A percentile compares a stretch with the other conserved stretches of the same genome.
phyloP scores from a whole-genome alignment of 2,329 filamentous ascomycete genomes.

The Talaromyces sp. region DNA sequence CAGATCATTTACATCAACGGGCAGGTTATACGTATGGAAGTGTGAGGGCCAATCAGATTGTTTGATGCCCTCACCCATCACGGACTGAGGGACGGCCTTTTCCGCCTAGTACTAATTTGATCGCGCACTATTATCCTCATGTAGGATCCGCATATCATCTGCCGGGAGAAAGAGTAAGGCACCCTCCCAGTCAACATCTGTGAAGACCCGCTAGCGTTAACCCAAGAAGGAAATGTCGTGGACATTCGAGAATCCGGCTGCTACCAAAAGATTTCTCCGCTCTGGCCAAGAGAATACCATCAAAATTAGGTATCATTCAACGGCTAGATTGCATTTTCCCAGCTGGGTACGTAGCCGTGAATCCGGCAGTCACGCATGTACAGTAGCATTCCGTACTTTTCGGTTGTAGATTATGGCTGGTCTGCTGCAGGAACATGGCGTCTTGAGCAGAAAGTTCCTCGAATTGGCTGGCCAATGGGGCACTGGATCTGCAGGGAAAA shows the following conservation, averaged over 20 bases:
- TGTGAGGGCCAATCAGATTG: conserved; percentile 4
- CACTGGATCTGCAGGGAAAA: conserved; percentile 1
- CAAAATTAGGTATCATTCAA: conserved; percentile 5
- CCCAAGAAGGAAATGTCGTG: conserved; percentile 19
- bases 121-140: conserved; percentile 19
- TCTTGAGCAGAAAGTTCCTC: not conserved
- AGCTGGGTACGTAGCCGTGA: conserved; percentile 2
- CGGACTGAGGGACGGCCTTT: not conserved
- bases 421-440: conserved; percentile 18
- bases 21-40: conserved; percentile 4
- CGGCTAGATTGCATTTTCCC: conserved; percentile 12
- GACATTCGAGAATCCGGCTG: conserved; percentile 20
- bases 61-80: conserved; percentile 1
- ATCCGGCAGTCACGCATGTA: conserved; percentile 1
- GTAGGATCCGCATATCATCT: conserved; percentile 17
- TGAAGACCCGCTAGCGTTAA: conserved; percentile 13
- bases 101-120: not conserved
- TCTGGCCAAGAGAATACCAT: conserved; percentile 3
- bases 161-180: conserved; percentile 14
- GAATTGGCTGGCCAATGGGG: conserved; percentile 8
- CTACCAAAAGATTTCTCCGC: conserved; percentile 10
- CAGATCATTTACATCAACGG: conserved; percentile 10
- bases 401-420: conserved; percentile 2
- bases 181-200: not conserved
- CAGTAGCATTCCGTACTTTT: conserved; percentile 2